Evolutionary conservation across 2,329 filamentous ascomycete species (phyloP).

Genomic region (Colletotrichum cereale): DNA sequence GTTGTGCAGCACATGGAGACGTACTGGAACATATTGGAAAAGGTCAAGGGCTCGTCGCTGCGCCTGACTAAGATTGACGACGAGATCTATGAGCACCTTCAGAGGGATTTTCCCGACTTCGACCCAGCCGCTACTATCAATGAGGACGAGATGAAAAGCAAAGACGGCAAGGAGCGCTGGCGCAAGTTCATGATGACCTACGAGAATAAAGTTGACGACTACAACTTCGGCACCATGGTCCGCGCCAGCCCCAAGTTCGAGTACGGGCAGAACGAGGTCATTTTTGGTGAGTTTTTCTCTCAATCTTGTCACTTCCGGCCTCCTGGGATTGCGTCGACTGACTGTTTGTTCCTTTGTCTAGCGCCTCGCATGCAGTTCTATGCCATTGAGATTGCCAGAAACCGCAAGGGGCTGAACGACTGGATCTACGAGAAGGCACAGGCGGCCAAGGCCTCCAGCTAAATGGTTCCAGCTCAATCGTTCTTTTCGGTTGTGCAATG

Average conservation of each 20-base stretch:
- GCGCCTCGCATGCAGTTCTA: slow-evolving; percentile 70
- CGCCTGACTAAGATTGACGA: slow-evolving; percentile 95
- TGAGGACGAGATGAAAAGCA: slow-evolving; percentile 98
- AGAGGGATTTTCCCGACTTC: slow-evolving; percentile 90
- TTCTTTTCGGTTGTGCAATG: background rate
- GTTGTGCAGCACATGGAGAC: slow-evolving; percentile 96
- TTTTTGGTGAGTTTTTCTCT: slow-evolving; percentile 77
- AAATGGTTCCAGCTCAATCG: background rate
- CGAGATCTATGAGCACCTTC: slow-evolving; percentile 92
- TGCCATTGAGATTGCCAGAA: slow-evolving; percentile 73
- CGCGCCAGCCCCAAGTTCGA: slow-evolving; percentile 82
- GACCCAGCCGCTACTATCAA: slow-evolving; percentile 84
- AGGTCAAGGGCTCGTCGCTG: slow-evolving; percentile 87
- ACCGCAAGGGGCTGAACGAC: slow-evolving; percentile 90
- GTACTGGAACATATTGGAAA: slow-evolving; percentile 96
- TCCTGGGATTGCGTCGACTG: background rate
- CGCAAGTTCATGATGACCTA: slow-evolving; percentile 93
- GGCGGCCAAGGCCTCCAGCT: slow-evolving; percentile 61
- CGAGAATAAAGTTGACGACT: slow-evolving; percentile 96
- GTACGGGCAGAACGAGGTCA: slow-evolving; percentile 89
- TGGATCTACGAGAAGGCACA: slow-evolving; percentile 94
- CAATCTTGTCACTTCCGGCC: background rate
- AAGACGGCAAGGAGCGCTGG: slow-evolving; percentile 93
- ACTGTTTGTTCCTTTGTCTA: slow-evolving; percentile 41
- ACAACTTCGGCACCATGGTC: slow-evolving; percentile 97